phyloP scores from a whole-genome alignment of 2,329 filamentous ascomycete genomes.

The Beauveria asiatica region DNA sequence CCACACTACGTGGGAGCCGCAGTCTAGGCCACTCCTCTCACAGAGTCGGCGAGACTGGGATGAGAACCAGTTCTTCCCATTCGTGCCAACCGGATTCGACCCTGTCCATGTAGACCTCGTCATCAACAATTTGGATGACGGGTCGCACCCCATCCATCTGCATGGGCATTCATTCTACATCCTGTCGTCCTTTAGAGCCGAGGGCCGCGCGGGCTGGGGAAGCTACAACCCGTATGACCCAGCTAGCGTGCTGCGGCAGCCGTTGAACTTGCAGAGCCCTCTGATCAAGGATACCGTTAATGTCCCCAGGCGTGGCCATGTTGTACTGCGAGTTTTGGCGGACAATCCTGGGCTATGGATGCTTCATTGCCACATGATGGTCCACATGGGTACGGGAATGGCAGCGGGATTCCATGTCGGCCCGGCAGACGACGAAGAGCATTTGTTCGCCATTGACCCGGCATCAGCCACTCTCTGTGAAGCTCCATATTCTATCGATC shows the following conservation, averaged over 20 bases:
- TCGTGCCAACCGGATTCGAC: conserved; percentile 11
- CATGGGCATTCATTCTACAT: conserved; percentile 49
- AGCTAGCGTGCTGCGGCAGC: not conserved
- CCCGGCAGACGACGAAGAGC: conserved; percentile 13
- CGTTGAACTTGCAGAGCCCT: conserved; percentile 15
- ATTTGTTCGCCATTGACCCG: conserved; percentile 12
- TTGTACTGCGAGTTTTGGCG: conserved; percentile 17
- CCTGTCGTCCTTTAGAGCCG: conserved; percentile 16
- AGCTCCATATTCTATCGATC: not conserved
- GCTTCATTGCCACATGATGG: conserved; percentile 23
- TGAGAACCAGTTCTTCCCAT: conserved; percentile 16
- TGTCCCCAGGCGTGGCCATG: conserved; percentile 24
- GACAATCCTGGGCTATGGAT: conserved; percentile 22
- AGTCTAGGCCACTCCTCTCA: conserved; percentile 15
- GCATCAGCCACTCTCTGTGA: conserved; percentile 14
- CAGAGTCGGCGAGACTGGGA: conserved; percentile 17
- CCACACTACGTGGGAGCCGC: conserved; percentile 19
- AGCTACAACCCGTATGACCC: conserved; percentile 20
- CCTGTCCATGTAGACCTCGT: conserved; percentile 19
- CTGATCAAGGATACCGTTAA: conserved; percentile 30
- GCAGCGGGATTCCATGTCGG: conserved; percentile 19
- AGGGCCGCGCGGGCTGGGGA: conserved; percentile 16
- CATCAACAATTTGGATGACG: conserved; percentile 27
- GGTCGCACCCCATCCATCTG: conserved; percentile 36
- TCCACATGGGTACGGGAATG: conserved; percentile 20